phyloP scores from a whole-genome alignment of 2,329 filamentous ascomycete species.

The Pseudogymnoascus sp. region DNA sequence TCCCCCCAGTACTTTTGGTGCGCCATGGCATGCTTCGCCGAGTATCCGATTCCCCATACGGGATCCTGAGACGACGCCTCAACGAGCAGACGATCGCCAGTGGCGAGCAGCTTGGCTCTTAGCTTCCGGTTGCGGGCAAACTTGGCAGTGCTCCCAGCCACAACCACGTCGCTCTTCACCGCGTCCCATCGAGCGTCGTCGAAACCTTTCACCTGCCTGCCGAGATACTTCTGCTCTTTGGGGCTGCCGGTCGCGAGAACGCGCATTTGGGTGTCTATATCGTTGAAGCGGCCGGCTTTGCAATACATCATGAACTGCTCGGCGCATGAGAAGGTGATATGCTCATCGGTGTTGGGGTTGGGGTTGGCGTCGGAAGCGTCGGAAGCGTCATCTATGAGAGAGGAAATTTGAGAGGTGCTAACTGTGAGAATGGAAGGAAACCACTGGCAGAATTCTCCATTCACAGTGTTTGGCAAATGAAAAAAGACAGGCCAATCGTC shows the following conservation, averaged over 20 bases:
- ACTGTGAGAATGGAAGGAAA: constrained; percentile 26
- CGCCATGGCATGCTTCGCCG: constrained; percentile 24
- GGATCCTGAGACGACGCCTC: constrained; percentile 27
- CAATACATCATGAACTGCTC: constrained; percentile 38
- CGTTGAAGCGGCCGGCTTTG: constrained; percentile 31
- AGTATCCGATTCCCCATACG: constrained; percentile 31
- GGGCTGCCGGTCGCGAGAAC: constrained; percentile 24
- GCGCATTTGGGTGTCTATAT: constrained; percentile 19
- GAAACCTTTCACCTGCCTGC: constrained; percentile 24
- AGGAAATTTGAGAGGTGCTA: constrained; percentile 22
- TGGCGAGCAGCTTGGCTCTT: constrained; percentile 25
- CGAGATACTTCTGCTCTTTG: constrained; percentile 27
- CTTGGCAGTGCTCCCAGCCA: constrained; percentile 29
- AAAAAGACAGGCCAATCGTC: constrained; percentile 23
- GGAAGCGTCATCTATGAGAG: constrained; percentile 22
- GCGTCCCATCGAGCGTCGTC: constrained; percentile 22
- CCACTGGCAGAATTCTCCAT: constrained; percentile 33
- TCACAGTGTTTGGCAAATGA: constrained; percentile 24
- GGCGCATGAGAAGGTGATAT: constrained; percentile 28
- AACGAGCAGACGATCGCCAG: constrained; percentile 26
- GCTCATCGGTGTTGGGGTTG: neutral
- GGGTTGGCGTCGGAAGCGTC: constrained; percentile 14
- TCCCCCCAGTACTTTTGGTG: constrained; percentile 25
- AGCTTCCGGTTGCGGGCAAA: constrained; percentile 27
- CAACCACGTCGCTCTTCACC: constrained; percentile 9